Conservation (phyloP, 2,329 filamentous ascomycete species). For the Hypoxylon sp. region DNA sequence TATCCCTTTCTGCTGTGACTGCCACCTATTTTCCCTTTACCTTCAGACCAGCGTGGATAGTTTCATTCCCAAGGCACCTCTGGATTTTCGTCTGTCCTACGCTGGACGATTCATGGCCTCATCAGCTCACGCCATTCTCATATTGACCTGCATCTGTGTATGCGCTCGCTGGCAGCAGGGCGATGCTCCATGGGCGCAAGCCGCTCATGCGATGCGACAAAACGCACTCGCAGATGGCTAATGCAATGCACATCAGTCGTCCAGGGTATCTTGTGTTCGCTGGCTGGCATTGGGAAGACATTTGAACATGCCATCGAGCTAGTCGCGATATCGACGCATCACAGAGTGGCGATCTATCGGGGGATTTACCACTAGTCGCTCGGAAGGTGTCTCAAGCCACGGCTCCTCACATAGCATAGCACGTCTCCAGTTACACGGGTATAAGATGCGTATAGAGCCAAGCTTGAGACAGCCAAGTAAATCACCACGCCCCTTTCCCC, state of each 20-base stretch:
- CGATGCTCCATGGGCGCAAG: not conserved
- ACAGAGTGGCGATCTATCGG: slow-evolving; percentile 9
- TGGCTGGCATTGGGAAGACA: not conserved
- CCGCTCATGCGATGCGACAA: not conserved
- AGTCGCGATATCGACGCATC: slow-evolving; percentile 2
- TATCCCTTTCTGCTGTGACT: slow-evolving; percentile 2
- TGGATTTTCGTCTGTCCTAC: not conserved
- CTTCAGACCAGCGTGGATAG: not conserved
- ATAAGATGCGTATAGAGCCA: not conserved
- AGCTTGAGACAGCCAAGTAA: slow-evolving; percentile 15
- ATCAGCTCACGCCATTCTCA: slow-evolving; percentile 6
- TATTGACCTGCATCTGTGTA: not conserved
- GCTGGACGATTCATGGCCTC: not conserved
- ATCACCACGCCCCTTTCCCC: not conserved
- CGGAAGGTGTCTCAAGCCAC: slow-evolving; percentile 22
- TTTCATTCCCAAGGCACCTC: not conserved
- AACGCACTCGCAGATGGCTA: not conserved
- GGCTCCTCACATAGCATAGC: slow-evolving; percentile 1
- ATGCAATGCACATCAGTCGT: not conserved
- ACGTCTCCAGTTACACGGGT: not conserved
- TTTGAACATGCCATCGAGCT: not conserved
- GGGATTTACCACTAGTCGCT: slow-evolving; percentile 15
- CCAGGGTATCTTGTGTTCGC: not conserved
- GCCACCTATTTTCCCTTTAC: not conserved
- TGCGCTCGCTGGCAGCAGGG: not conserved